A percentile compares a stretch with the other conserved stretches of the same genome.
phyloP scores from a whole-genome alignment of 257 asterid genomes.

The Euphrasia confusa region DNA sequence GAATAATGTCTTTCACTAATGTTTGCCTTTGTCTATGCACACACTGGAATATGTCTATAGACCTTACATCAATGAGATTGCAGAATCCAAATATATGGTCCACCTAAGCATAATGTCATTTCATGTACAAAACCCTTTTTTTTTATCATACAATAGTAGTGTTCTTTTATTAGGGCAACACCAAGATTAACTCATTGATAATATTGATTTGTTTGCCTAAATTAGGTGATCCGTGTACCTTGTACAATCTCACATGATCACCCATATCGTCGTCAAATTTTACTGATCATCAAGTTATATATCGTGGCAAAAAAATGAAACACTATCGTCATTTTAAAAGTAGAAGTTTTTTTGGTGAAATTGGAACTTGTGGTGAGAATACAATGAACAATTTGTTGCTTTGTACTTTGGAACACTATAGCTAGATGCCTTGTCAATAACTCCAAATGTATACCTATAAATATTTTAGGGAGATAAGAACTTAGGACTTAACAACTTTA shows the following conservation, averaged over 20 bases:
- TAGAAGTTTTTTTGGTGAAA: too few relatives aligned
- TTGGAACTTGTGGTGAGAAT: too few relatives aligned
- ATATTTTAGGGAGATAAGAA: too few relatives aligned
- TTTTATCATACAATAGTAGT: neutral
- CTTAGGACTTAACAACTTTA: conserved; percentile 15
- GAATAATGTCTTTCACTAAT: conserved; percentile 16
- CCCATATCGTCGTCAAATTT: too few relatives aligned
- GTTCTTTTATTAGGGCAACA: conserved; percentile 13
- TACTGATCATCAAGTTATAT: too few relatives aligned
- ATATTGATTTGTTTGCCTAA: neutral
- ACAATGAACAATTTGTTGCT: too few relatives aligned
- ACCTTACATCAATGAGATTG: conserved; percentile 47
- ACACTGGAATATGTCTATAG: conserved; percentile 28
- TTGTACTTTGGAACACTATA: too few relatives aligned
- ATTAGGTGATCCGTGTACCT: neutral
- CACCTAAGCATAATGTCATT: conserved; percentile 36
- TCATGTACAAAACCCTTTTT: conserved; percentile 24
- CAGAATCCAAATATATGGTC: conserved; percentile 53
- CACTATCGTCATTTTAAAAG: too few relatives aligned
- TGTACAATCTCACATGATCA: too few relatives aligned
- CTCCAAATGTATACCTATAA: too few relatives aligned
- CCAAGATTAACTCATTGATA: neutral
- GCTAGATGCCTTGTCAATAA: too few relatives aligned
- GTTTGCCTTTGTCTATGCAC: conserved; percentile 26
- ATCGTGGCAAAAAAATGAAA: too few relatives aligned